Conservation (phyloP, 805 yeast genomes). For the Candida corydali region DNA sequence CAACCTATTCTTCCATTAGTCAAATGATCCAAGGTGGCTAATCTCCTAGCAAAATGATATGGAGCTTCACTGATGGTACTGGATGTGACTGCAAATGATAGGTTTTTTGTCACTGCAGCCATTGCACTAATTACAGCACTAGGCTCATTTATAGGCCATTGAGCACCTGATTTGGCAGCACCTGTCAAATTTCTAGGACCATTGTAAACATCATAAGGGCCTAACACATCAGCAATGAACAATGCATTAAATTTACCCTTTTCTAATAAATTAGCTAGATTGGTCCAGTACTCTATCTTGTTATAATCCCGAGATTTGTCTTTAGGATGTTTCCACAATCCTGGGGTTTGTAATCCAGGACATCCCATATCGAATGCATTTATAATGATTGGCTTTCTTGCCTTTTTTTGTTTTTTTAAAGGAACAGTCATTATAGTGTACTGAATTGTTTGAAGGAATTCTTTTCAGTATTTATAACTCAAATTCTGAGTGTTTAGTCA, state of each 20-base stretch:
- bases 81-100: slow-evolving; percentile 40
- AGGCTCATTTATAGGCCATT: slow-evolving; percentile 40
- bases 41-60: slow-evolving; percentile 37
- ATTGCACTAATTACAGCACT: slow-evolving; percentile 32
- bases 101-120: slow-evolving; percentile 42
- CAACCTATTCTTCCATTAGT: slow-evolving; percentile 45
- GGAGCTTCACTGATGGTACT: slow-evolving; percentile 43
- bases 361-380: slow-evolving; percentile 36
- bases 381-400: slow-evolving; percentile 22
- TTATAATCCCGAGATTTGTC: slow-evolving; percentile 27
- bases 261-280: slow-evolving; percentile 36
- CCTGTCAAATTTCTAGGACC: slow-evolving; percentile 35
- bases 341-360: slow-evolving; percentile 20
- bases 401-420: slow-evolving; percentile 9
- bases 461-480: too few relatives aligned
- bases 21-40: slow-evolving; percentile 42
- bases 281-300: slow-evolving; percentile 28
- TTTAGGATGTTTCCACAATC: slow-evolving; percentile 37
- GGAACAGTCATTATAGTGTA: slow-evolving; percentile 1
- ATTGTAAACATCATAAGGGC: slow-evolving; percentile 37
- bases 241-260: slow-evolving; percentile 37
- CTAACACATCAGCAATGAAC: slow-evolving; percentile 40
- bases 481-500: too few relatives aligned
- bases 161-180: slow-evolving; percentile 29
- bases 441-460: not conserved